Conservation (phyloP, 2,329 filamentous ascomycete species). For the Xylaria sp. region DNA sequence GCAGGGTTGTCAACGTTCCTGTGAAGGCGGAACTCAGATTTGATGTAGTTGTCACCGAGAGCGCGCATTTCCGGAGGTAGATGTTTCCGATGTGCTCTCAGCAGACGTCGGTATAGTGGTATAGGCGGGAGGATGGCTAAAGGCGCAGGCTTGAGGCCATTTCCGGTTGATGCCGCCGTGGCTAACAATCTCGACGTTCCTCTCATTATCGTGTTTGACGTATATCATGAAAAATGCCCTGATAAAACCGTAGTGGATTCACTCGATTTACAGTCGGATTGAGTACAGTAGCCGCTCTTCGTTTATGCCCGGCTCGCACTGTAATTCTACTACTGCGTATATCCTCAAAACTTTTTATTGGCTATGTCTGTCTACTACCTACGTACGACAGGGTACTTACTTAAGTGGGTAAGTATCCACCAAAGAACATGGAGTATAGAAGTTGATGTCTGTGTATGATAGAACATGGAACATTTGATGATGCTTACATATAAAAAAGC, state of each 20-base stretch:
- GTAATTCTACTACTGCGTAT: not conserved
- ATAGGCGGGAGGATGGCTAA: slow-evolving; percentile 86
- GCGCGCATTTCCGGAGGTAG: slow-evolving; percentile 79
- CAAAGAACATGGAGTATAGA: too few species aligned
- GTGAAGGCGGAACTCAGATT: slow-evolving; percentile 90
- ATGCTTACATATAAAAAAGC: not conserved
- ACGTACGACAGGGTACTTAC: too few species aligned
- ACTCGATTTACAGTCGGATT: not conserved
- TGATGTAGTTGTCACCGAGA: slow-evolving; percentile 92
- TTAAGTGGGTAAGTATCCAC: too few species aligned
- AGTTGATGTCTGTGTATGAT: too few species aligned
- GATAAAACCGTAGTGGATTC: slow-evolving; percentile 14
- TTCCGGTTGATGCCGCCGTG: slow-evolving; percentile 41
- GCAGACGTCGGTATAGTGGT: slow-evolving; percentile 85
- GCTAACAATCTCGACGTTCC: slow-evolving; percentile 43
- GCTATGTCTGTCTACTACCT: not conserved
- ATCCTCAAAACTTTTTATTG: not conserved
- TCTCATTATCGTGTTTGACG: slow-evolving; percentile 43
- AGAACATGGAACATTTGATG: too few species aligned
- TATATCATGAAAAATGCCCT: slow-evolving; percentile 14
- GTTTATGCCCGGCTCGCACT: not conserved
- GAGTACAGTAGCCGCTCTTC: slow-evolving; percentile 10
- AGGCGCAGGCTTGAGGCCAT: slow-evolving; percentile 44
- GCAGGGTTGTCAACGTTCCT: slow-evolving; percentile 86
- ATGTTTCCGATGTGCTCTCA: slow-evolving; percentile 85